Base-by-base conservation (phyloP, 495 filamentous ascomycete species). In the Acidomyces sp. region DNA sequence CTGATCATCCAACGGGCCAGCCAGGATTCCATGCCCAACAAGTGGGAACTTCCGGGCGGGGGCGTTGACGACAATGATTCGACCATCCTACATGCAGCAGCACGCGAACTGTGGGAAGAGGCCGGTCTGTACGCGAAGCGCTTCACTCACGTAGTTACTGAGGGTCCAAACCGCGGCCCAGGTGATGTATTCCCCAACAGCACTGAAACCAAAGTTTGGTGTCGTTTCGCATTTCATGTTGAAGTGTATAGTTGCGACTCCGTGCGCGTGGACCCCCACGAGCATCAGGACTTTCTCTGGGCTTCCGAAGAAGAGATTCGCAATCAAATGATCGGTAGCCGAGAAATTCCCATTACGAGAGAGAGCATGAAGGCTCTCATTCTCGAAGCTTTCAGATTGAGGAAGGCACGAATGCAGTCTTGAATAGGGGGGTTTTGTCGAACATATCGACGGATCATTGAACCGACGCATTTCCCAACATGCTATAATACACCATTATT, bases 21-120 rank as follows among this genome's bases (percentile, higher is more conserved):
- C 0, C 25, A 45, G 26, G 63, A 70, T 50, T 61, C 62, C 0
- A 70, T 63, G 49, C 63, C 65, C 0, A 55, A 62, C 11, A 53
- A 50, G 42, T 77, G 75, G 76, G 75, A 80, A 44, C 55, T 70
- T 0, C 75, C 75, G 1, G 73, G 76, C 1, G 76, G 76, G 3
- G 56, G 61, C 9, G 51, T 51, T 24, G 73, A 78, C 45, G 37
- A 39, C 24, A 59, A 63, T 6, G 72, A 75, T 39, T 45, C 51
- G 9, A 74, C 67, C 0, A 54, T 80, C 12, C 59, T 79, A 0
- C 65, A 71, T 33, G 65, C 65, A 0, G 63, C 69, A 0, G 72
- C 60, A 11, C 57, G 75, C 1, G 72, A 78, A 51, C 63, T 74
- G 2, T 55, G 60, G 19, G 76, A 80, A 54, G 75, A 79, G 51